Evolutionary conservation across 345 rosid species (phyloP), one percentile per base, ranked within the genome.

Genomic region (Salix suchowensis): DNA sequence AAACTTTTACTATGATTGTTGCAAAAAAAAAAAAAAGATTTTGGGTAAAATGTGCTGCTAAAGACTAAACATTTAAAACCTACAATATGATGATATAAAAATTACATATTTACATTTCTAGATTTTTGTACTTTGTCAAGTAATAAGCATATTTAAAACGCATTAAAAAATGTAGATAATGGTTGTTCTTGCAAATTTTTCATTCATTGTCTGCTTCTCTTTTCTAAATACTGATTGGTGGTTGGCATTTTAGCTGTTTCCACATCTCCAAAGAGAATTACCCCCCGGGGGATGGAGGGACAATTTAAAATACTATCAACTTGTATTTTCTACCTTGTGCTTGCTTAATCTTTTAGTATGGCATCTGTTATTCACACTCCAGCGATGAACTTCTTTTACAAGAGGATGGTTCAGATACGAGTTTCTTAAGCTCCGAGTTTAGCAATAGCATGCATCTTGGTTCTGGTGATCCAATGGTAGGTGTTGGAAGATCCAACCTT

Each of bases 301-400:
- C 6, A 23, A 58, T 58, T 58, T 58, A 58, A 65, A 65, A 26
- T 65, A 30, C 10, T 6, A 65, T 65, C 19, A 4, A 65, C 19
- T 15, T 65, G 39, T 65, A 65, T 28, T 66, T 36, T 66, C 26
- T 19, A 66, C 7, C 18, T 15, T n/a, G 52, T 72, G 39, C 50
- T 37, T 28, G 30, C 58, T 28, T 54, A 73, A 73, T 61, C 32
- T 21, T 61, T 79, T 68, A 36, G 18, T 68, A 8, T 74, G 70
- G 34, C 37, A 30, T 72, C 16, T 68, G 48, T 74, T 83, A 16
- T 76, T 83, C 70, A 69, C 78, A 67, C 74, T 84, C 74, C 87
- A 96, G 99, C 70, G 99, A 91, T 68, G 99, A 96, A 6, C 91
- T 88, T 68, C 92, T 96, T 73, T 84, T 96, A 74, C 90, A 96